phyloP scores from a whole-genome alignment of 106 monocot species.

The Apostasia ramifera region DNA sequence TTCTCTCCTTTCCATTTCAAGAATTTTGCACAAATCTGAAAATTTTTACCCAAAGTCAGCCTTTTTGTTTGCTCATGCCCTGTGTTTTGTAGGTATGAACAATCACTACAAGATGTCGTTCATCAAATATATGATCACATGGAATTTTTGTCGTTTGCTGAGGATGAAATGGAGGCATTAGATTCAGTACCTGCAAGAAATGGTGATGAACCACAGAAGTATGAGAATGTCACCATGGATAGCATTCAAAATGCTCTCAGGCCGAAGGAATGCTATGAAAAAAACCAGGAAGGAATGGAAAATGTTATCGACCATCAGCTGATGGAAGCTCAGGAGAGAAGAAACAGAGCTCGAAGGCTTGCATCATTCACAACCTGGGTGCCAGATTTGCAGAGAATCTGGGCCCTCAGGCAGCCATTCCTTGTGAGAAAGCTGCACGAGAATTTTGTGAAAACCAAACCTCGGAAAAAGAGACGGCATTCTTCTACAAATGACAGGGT shows the following conservation, averaged over 20 bases:
- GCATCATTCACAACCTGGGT: slow-evolving; percentile 67
- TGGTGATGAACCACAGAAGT: slow-evolving; percentile 20
- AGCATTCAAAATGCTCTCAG: not conserved
- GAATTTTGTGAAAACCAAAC: slow-evolving; percentile 8
- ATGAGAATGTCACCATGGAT: slow-evolving; percentile 4
- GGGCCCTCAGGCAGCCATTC: slow-evolving; percentile 58
- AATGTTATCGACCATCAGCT: slow-evolving; percentile 15
- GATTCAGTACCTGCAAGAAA: slow-evolving; percentile 39
- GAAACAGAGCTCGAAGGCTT: slow-evolving; percentile 57
- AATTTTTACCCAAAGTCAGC: too few species aligned
- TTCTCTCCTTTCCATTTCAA: too few species aligned
- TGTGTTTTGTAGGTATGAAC: slow-evolving; percentile 43
- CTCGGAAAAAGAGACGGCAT: slow-evolving; percentile 23
- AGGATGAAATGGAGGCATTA: slow-evolving; percentile 34
- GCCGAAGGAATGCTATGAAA: not conserved
- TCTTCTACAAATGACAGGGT: slow-evolving; percentile 40
- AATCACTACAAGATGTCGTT: slow-evolving; percentile 48
- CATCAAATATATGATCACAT: slow-evolving; percentile 56
- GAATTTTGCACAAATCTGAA: too few species aligned
- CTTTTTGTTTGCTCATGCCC: not conserved
- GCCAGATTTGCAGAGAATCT: slow-evolving; percentile 71
- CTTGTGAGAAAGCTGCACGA: slow-evolving; percentile 10
- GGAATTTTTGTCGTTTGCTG: slow-evolving; percentile 77
- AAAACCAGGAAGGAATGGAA: not conserved
- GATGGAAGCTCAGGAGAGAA: slow-evolving; percentile 50